Conservation (phyloP, 108 stramenopile genomes). For the Fragilariopsis cylindrus region DNA sequence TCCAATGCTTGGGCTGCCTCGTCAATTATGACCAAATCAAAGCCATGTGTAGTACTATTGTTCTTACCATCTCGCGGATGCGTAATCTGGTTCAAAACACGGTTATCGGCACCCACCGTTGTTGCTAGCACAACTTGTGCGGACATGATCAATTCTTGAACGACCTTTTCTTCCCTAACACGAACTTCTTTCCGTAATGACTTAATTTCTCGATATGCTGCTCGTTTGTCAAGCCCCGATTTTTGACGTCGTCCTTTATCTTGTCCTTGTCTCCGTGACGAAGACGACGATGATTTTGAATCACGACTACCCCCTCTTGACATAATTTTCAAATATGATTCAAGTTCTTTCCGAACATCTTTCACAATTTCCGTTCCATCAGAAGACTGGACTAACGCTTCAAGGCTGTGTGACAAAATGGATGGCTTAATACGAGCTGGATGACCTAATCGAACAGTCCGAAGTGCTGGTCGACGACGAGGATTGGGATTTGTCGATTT, state of each 20-base stretch:
- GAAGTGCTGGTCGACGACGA: constrained; percentile 31
- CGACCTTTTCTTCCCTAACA: constrained; percentile 87
- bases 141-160: constrained; percentile 66
- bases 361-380: constrained; percentile 95
- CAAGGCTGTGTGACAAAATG: constrained; percentile 87
- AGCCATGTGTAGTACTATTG: constrained; percentile 29
- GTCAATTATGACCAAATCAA: constrained; percentile 99
- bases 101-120: constrained; percentile 84
- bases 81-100: constrained; percentile 50
- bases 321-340: constrained; percentile 52
- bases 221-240: constrained; percentile 43
- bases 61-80: constrained; percentile 26
- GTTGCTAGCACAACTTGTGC: constrained; percentile 89
- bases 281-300: no score
- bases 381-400: constrained; percentile 83
- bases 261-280: constrained; percentile 37
- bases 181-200: constrained; percentile 85
- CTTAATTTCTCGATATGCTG: constrained; percentile 75
- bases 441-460: constrained; percentile 92
- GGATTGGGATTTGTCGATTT: background rate
- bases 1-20: constrained; percentile 98
- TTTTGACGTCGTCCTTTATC: constrained; percentile 21
- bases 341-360: constrained; percentile 88
- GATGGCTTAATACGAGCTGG: constrained; percentile 87
- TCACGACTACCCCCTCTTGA: no score